Evolutionary conservation across 2,329 filamentous ascomycete species (phyloP), one percentile per base, ranked within the genome.

Genomic region (Hypoxylon sp.): DNA sequence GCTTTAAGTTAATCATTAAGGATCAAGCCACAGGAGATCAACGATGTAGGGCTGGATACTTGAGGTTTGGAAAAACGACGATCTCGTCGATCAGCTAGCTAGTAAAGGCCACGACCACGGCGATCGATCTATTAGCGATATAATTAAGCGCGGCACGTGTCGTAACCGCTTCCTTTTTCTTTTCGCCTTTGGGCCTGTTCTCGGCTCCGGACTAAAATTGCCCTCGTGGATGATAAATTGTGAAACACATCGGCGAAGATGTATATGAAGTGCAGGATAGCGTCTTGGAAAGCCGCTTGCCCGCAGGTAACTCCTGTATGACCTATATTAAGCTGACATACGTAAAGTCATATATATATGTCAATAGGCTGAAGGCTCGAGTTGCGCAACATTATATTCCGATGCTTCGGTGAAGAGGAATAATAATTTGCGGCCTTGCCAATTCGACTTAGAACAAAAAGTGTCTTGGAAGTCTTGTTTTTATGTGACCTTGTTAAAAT

Each of bases 81-180:
- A 70, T 70, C 67, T 60, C 13, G 67, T 24, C 59, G 67, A 70
- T 70, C 67, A 26, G 2, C 35, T 61, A 50, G 48, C 47, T 47
- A 31, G 37, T 14, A 52, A 13, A 14, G 46, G 60, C 26, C 22
- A 50, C 13, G 26, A 13, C 29, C n/a, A n/a, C 13, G 60, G 14
- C 48, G 67, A 67, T 67, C 67, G 60, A 70, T 62, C 47, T 59
- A 8, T 17, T 39, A 17, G 46, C 29, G 57, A 64, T 51, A 35
- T 35, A 3, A 22, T 48, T 31, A 50, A 11, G 46, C 48, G 44
- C 10, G 2, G 33, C 26, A 17, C 10, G 46, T 19, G 37, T 66
- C 26, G 46, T 10, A 44, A 54, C 52, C 33, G 9, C 42, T 52
- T 54, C 63, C 39, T 22, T 57, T 50, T 57, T 17, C 9, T 29